Evolutionary conservation across 2,329 filamentous ascomycete species (phyloP), one percentile per base, ranked within the genome.

Genomic region (Dendrostoma leiphaemia): DNA sequence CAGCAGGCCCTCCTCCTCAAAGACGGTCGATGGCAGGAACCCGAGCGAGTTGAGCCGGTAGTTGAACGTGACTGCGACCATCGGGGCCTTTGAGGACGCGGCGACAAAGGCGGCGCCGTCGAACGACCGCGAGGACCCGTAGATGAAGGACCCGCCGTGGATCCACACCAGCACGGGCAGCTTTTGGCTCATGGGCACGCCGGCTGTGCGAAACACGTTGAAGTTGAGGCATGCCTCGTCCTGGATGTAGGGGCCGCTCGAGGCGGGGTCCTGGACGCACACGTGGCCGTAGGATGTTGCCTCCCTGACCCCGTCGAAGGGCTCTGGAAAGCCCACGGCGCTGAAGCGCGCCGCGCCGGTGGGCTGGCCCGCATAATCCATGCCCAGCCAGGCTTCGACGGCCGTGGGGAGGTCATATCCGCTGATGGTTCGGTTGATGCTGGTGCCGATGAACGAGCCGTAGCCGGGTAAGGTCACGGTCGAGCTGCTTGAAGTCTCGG

Each of bases 341-440:
- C 62, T 64, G 52, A 79, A 78, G 7, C 76, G 72, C 13, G 63
- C 57, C 3, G 71, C 63, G 5, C 71, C 73, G 1, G 70, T 68
- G 0, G 73, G 74, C 28, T 74, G 72, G 0, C 64, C 63, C 0
- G 76, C 69, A 46, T 77, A 79, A 59, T 76, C 72, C 29, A 79
- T 70, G 2, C 74, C 74, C 6, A 79, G 63, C 76, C 75, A 79
- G 0, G 76, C 75, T 57, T 79, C 73, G 2, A 78, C 70, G 0
- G 68, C 55, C 2, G 58, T 58, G 8, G 67, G 63, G 3, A 76
- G 64, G 0, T 58, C 56, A 23, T 62, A 58, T 19, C 67, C 70
- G 41, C 62, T 67, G 17, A 71, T 41, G 10, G 69, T 72, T 37
- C 62, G 62, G 17, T 71, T 63, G 35, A 75, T 51, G 17, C 67